Evolutionary conservation across 2,329 filamentous ascomycete genomes (phyloP).

Genomic region (Fusarium coffeatum): DNA sequence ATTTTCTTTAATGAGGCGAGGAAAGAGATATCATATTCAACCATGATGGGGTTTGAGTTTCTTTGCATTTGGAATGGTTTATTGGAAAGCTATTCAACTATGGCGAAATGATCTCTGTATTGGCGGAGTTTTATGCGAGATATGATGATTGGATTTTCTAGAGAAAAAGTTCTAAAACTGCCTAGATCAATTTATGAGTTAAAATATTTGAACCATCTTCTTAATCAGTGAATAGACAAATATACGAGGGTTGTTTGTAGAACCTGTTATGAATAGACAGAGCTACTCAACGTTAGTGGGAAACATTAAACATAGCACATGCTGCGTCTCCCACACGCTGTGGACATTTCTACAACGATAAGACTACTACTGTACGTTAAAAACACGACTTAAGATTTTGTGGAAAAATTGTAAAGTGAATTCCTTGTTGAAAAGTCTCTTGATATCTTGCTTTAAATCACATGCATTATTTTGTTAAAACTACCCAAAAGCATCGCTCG

Average conservation of each 20-base stretch:
- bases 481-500: neutral
- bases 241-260: too few relatives aligned
- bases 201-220: neutral
- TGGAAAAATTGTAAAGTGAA: neutral
- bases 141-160: slow-evolving; percentile 16
- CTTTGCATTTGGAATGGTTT: slow-evolving; percentile 34
- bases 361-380: too few relatives aligned
- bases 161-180: slow-evolving; percentile 23
- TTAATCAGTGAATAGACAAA: neutral
- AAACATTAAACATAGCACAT: too few relatives aligned
- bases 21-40: slow-evolving; percentile 41
- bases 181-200: slow-evolving; percentile 13
- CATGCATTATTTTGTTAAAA: slow-evolving; percentile 16
- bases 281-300: too few relatives aligned
- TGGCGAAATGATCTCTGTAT: slow-evolving; percentile 35
- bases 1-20: slow-evolving; percentile 12
- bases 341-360: too few relatives aligned
- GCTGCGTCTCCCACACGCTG: too few relatives aligned
- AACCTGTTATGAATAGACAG: too few relatives aligned
- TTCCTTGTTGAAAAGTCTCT: slow-evolving; percentile 1
- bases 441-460: slow-evolving; percentile 38
- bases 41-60: slow-evolving; percentile 31
- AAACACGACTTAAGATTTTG: too few relatives aligned
- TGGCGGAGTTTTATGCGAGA: slow-evolving; percentile 31
- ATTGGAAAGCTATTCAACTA: slow-evolving; percentile 37